These are phyloP conservation scores for Ogataea saltuana DNA, from an alignment of 805 yeast species.

Conservation along the genomic window DNA sequence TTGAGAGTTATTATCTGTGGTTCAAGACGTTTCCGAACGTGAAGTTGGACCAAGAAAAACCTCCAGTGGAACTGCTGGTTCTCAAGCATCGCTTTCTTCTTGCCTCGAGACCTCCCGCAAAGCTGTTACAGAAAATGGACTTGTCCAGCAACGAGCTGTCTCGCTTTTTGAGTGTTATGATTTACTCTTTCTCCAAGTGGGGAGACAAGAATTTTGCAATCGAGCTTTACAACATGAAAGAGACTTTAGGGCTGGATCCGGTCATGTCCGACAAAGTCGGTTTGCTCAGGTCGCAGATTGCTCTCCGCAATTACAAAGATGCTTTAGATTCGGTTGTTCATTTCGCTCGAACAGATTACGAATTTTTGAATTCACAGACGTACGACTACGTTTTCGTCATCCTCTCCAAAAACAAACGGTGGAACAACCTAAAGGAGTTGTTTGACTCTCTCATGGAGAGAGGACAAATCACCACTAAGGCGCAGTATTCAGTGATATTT, in stretches of 20 bases:
- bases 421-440: conserved; percentile 54
- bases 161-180: conserved; percentile 20
- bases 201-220: conserved; percentile 21
- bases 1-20: conserved; percentile 17
- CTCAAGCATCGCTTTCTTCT: conserved; percentile 18
- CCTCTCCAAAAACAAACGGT: conserved; percentile 33
- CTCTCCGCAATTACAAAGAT: conserved; percentile 11
- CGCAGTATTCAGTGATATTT: conserved; percentile 64
- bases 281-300: conserved; percentile 18
- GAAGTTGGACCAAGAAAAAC: conserved; percentile 6
- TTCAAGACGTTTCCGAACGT: conserved; percentile 8
- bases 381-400: conserved; percentile 20
- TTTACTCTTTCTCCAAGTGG: conserved; percentile 26
- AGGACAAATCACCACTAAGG: conserved; percentile 50
- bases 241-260: conserved; percentile 7
- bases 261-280: conserved; percentile 24
- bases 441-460: conserved; percentile 57
- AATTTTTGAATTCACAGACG: conserved; percentile 19
- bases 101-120: conserved; percentile 10
- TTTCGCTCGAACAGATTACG: conserved; percentile 7
- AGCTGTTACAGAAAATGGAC: conserved; percentile 11
- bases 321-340: conserved; percentile 15
- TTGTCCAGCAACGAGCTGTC: conserved; percentile 9
- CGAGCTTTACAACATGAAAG: conserved; percentile 17
- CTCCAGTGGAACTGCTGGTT: conserved; percentile 15